phyloP scores from a whole-genome alignment of 1,139 yeast species.

The Geotrichum histeridarum region DNA sequence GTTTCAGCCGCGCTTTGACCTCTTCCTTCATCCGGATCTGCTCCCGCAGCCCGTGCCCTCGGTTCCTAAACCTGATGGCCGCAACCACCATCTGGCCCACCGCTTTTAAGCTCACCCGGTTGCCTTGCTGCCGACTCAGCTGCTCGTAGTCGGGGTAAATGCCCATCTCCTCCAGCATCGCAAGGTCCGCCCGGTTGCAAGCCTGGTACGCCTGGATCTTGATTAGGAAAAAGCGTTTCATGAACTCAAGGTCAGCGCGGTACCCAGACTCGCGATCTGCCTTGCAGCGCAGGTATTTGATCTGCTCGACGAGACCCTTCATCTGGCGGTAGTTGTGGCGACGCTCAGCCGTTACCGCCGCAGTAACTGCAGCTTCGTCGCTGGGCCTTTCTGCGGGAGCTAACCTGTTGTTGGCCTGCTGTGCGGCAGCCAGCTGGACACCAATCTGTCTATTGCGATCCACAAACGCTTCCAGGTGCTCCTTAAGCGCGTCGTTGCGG shows the following conservation, averaged over 20 bases:
- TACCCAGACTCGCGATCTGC: slow-evolving; percentile 33
- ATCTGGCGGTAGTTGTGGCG: slow-evolving; percentile 13
- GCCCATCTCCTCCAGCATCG: slow-evolving; percentile 46
- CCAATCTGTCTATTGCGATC: not conserved
- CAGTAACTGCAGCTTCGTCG: not conserved
- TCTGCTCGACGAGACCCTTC: slow-evolving; percentile 24
- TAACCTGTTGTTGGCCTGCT: not conserved
- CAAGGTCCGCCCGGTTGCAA: slow-evolving; percentile 42
- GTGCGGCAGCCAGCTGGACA: not conserved
- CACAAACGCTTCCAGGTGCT: not conserved
- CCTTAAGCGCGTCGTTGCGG: slow-evolving; percentile 3
- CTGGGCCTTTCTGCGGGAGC: not conserved
- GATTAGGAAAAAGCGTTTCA: slow-evolving; percentile 47
- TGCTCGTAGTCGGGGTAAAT: slow-evolving; percentile 45
- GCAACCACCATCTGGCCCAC: slow-evolving; percentile 56
- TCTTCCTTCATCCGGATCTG: slow-evolving; percentile 16
- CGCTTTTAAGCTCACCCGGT: slow-evolving; percentile 38
- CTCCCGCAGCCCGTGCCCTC: slow-evolving; percentile 30
- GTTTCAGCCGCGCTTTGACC: slow-evolving; percentile 8
- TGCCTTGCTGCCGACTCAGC: not conserved
- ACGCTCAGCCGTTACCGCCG: slow-evolving; percentile 4
- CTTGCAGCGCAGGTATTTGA: slow-evolving; percentile 25
- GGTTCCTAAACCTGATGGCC: slow-evolving; percentile 46
- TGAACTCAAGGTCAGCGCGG: slow-evolving; percentile 48
- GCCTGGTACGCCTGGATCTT: slow-evolving; percentile 46